Conservation (phyloP, 2,329 filamentous ascomycete species). For the Colletotrichum shisoi region DNA sequence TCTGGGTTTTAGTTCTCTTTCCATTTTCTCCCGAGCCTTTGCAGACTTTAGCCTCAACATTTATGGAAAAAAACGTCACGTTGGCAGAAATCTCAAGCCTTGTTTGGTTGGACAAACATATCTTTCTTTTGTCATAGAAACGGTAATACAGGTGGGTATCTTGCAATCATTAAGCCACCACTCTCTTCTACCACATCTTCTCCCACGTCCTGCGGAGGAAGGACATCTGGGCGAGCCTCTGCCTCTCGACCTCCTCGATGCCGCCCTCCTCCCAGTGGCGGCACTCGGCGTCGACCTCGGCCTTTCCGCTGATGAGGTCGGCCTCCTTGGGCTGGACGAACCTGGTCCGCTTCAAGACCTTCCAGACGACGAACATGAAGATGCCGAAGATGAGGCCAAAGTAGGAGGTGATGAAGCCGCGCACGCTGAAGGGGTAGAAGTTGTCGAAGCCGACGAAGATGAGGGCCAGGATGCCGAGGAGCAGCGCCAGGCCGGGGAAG, state of each 20-base stretch:
- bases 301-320: conserved; percentile 69
- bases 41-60: too few species aligned
- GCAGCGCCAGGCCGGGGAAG: conserved; percentile 58
- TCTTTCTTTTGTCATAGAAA: not conserved
- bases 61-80: too few species aligned
- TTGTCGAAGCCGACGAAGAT: conserved; percentile 65
- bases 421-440: conserved; percentile 59
- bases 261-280: conserved; percentile 55
- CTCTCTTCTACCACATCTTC: conserved; percentile 50
- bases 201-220: conserved; percentile 51
- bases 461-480: conserved; percentile 58
- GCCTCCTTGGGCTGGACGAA: conserved; percentile 63
- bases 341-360: conserved; percentile 68
- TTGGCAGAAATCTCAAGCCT: too few species aligned
- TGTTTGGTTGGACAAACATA: not conserved
- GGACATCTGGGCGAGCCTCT: conserved; percentile 49
- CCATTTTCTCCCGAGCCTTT: too few species aligned
- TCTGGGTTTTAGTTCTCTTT: too few species aligned
- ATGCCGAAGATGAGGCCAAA: conserved; percentile 62
- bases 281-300: conserved; percentile 68
- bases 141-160: conserved; percentile 10
- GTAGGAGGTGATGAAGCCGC: conserved; percentile 62
- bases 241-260: conserved; percentile 56
- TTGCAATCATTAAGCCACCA: not conserved
- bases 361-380: conserved; percentile 71